Evolutionary conservation across 2,329 filamentous ascomycete species (phyloP).

Genomic region (Neonectria ditissima): DNA sequence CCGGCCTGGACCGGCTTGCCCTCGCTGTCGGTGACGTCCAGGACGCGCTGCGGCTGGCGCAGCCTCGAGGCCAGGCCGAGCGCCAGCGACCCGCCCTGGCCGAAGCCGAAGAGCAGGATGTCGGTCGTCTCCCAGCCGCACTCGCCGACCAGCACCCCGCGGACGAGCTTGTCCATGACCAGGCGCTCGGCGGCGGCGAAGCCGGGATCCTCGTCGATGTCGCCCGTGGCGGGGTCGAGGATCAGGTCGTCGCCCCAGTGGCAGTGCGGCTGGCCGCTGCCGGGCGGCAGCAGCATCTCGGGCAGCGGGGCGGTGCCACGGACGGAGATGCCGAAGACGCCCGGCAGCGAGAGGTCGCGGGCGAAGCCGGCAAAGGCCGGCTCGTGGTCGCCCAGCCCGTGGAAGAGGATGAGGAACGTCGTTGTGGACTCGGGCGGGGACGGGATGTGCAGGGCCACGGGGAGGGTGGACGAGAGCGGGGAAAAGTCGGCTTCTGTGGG

Average conservation of each 20-base stretch:
- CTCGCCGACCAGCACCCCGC: conserved; percentile 61
- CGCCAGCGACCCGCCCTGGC: conserved; percentile 74
- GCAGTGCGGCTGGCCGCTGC: conserved; percentile 52
- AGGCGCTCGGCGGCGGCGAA: conserved; percentile 62
- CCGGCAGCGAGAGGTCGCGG: conserved; percentile 76
- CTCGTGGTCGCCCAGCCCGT: conserved; percentile 85
- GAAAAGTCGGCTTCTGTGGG: conserved; percentile 64
- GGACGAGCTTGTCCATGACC: conserved; percentile 64
- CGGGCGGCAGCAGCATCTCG: conserved; percentile 66
- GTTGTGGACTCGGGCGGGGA: conserved; percentile 71
- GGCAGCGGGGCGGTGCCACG: conserved; percentile 78
- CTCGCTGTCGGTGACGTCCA: conserved; percentile 47
- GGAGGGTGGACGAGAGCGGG: conserved; percentile 55
- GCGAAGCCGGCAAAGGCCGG: conserved; percentile 77
- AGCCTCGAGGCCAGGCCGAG: conserved; percentile 66
- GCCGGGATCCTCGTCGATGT: conserved; percentile 71
- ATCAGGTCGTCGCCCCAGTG: conserved; percentile 77
- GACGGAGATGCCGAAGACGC: conserved; percentile 80
- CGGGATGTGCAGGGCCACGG: conserved; percentile 61
- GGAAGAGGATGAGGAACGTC: conserved; percentile 83
- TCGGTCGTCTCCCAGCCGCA: conserved; percentile 72
- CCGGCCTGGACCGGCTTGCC: conserved; percentile 19
- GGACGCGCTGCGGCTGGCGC: conserved; percentile 49
- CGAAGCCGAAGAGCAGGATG: conserved; percentile 74
- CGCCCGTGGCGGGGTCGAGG: conserved; percentile 62